Conservation (phyloP, 208 protist species). For the Trypanosoma boissoni region DNA sequence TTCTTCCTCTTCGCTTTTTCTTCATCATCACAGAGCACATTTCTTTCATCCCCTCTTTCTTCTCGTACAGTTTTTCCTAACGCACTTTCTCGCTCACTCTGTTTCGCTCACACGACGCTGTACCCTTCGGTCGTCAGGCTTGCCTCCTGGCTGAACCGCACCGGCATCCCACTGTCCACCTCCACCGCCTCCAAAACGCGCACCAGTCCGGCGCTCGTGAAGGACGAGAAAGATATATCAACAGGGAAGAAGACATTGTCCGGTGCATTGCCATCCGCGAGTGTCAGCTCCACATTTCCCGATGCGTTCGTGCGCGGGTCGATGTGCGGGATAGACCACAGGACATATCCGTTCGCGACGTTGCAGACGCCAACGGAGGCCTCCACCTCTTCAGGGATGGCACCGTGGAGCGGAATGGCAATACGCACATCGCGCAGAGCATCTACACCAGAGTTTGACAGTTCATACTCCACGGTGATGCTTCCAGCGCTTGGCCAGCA, state of each 20-base stretch:
- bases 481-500: conserved; percentile 72
- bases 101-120: conserved; percentile 41
- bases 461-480: conserved; percentile 85
- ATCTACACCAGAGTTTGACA: conserved; percentile 30
- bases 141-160: conserved; percentile 62
- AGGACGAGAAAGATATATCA: conserved; percentile 45
- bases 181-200: conserved; percentile 52
- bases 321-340: conserved; percentile 68
- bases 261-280: conserved; percentile 19
- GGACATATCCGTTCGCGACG: conserved; percentile 21
- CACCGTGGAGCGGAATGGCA: conserved; percentile 60
- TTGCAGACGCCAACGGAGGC: conserved; percentile 46
- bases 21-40: conserved; percentile 2
- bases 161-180: conserved; percentile 46
- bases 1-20: conserved; percentile 2
- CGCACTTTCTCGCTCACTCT: not conserved
- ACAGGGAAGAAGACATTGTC: conserved; percentile 79
- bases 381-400: conserved; percentile 23
- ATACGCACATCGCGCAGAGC: conserved; percentile 55
- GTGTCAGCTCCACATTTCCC: conserved; percentile 70
- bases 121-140: conserved; percentile 49
- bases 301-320: conserved; percentile 38
- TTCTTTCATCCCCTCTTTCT: conserved; percentile 3
- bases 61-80: conserved; percentile 9
- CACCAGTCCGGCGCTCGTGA: conserved; percentile 45